A percentile compares a stretch with the other conserved stretches of the same genome.
Conservation (phyloP, 2,329 filamentous ascomycete genomes). For the Setomelanomma holmii region DNA sequence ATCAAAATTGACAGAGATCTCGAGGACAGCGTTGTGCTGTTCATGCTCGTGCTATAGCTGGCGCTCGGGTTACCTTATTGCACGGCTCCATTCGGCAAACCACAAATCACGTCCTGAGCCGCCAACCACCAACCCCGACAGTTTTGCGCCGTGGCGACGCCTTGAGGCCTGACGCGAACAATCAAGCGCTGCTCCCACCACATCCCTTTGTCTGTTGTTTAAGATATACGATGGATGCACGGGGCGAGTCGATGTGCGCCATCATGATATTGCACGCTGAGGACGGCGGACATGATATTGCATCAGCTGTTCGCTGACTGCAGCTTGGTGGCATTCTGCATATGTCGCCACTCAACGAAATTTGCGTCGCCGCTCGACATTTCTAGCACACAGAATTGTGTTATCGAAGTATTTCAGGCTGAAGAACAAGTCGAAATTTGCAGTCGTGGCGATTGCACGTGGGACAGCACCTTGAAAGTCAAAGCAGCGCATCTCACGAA, state of each 20-base stretch:
- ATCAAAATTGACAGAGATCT: background rate
- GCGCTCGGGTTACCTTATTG: conserved; percentile 8
- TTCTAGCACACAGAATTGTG: background rate
- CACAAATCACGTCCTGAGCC: conserved; percentile 5
- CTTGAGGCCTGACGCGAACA: background rate
- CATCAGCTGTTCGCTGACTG: conserved; percentile 2
- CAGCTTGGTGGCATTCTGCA: background rate
- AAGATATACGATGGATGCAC: background rate
- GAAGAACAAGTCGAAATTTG: too few relatives aligned
- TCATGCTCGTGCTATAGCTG: conserved; percentile 13
- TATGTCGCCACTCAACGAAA: background rate
- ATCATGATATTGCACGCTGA: background rate
- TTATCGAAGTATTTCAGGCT: too few relatives aligned
- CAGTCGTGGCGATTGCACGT: too few relatives aligned
- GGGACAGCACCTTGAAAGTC: too few relatives aligned
- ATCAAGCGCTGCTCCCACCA: background rate
- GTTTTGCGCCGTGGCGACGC: background rate
- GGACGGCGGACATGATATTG: background rate
- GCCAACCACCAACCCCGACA: background rate
- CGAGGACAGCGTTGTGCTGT: background rate
- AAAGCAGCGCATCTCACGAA: too few relatives aligned
- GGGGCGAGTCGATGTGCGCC: background rate
- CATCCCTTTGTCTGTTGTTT: background rate
- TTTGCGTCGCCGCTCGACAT: background rate
- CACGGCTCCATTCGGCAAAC: conserved; percentile 13